phyloP scores from a whole-genome alignment of 495 filamentous ascomycete genomes.

The Penicillium malachiteum region DNA sequence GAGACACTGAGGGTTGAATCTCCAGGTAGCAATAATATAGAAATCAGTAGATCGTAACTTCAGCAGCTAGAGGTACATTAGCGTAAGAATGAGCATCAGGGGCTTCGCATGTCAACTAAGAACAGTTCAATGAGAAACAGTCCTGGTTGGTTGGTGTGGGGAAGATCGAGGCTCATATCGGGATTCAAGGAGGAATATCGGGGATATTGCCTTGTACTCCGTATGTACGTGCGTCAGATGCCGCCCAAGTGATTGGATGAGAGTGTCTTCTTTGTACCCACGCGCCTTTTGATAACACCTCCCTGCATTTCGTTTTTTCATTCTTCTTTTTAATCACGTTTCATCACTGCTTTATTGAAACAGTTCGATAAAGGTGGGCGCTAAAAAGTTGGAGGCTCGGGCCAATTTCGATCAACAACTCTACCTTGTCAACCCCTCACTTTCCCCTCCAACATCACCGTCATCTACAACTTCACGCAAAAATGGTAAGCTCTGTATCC shows the following conservation, averaged over 20 bases:
- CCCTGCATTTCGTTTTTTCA: background rate
- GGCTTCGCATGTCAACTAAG: too few relatives aligned
- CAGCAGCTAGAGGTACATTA: too few relatives aligned
- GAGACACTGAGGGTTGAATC: too few relatives aligned
- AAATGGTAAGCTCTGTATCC: background rate
- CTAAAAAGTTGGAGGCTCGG: background rate
- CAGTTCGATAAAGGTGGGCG: background rate
- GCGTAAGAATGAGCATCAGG: too few relatives aligned
- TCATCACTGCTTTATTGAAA: background rate
- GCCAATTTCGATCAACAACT: background rate
- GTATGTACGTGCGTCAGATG: too few relatives aligned
- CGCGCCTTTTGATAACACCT: background rate
- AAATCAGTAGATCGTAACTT: too few relatives aligned
- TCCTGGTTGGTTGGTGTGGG: too few relatives aligned
- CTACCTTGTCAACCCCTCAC: slow-evolving; percentile 1
- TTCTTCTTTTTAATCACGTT: background rate
- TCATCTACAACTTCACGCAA: background rate
- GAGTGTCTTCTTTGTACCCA: background rate
- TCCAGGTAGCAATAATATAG: too few relatives aligned
- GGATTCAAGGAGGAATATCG: too few relatives aligned
- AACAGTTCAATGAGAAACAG: too few relatives aligned
- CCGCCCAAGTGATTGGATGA: background rate
- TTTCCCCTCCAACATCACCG: background rate
- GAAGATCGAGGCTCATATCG: too few relatives aligned
- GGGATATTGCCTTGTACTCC: too few relatives aligned